Evolutionary conservation across 2,329 filamentous ascomycete genomes (phyloP), one percentile per base, ranked within the genome.

Genomic region (Hymenoscyphus albidus): DNA sequence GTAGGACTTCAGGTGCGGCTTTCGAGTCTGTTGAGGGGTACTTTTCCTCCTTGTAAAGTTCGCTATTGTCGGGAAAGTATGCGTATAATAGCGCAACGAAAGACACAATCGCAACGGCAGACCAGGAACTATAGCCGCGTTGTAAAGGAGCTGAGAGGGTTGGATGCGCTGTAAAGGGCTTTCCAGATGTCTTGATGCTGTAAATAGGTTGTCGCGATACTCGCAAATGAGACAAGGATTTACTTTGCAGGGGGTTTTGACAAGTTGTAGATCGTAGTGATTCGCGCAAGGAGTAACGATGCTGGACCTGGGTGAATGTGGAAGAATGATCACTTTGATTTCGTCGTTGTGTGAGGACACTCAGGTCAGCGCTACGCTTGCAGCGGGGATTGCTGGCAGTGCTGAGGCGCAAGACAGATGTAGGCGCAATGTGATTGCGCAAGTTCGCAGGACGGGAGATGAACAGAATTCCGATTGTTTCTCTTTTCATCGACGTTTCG

Each of bases 101-200:
- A 40, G 56, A 62, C 14, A 63, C 59, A 38, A 70, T 31, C 12
- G 62, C 54, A 31, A 62, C 48, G 32, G 62, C 57, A 51, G 63
- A 61, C 70, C 68, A 71, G 42, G 64, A 61, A 57, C 65, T 59
- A 39, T 62, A 22, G 55, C 57, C 65, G 14, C 67, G 68, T 48
- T 66, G 65, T n/a, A 67, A 38, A 38, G 55, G 62, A 35, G 31
- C 31, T 3, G 18, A 9, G 22, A 10, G 18, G 1, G 14, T 18
- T 54, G 35, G 57, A 12, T 32, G 14, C 38, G 44, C 39, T 32
- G 40, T 39, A 13, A 32, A 22, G 31, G 32, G 22, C 48, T 54
- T 54, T 12, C 7, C 42, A 27, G 18, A 54, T 54, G 59, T 54
- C 22, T 38, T 22, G 48, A 44, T 31, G 18, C 4, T n/a, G 61